These are phyloP conservation scores for Iris pallida DNA, from an alignment of 116 monocot species.

Conservation along the genomic window DNA sequence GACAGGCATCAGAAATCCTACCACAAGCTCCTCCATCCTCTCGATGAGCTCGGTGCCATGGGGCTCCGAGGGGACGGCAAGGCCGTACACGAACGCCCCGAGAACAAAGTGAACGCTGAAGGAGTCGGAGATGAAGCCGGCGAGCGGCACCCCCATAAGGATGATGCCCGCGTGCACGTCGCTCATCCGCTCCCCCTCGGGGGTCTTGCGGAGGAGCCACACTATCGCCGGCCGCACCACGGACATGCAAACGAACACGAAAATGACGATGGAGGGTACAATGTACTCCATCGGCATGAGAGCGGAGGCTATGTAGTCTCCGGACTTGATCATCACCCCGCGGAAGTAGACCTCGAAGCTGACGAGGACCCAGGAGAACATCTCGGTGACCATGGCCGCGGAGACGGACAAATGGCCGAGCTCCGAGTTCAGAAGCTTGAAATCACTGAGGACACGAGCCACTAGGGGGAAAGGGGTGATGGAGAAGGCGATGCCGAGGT, in stretches of 20 bases:
- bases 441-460: slow-evolving; percentile 33
- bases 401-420: slow-evolving; percentile 70
- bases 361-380: slow-evolving; percentile 2
- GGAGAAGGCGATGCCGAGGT: slow-evolving; percentile 13
- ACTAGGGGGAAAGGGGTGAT: slow-evolving; percentile 26
- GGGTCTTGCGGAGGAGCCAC: slow-evolving; percentile 29
- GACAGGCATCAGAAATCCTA: slow-evolving; percentile 28
- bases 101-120: slow-evolving; percentile 41
- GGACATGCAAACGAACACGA: slow-evolving; percentile 16
- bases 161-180: slow-evolving; percentile 28
- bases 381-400: slow-evolving; percentile 25
- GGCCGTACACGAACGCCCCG: slow-evolving; percentile 41
- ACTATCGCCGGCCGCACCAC: slow-evolving; percentile 24
- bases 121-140: slow-evolving; percentile 22
- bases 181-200: slow-evolving; percentile 36
- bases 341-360: background rate
- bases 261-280: slow-evolving; percentile 13
- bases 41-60: slow-evolving; percentile 29
- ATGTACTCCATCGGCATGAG: too few relatives aligned
- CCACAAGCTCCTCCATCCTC: slow-evolving; percentile 35
- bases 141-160: slow-evolving; percentile 29
- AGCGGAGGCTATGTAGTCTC: too few relatives aligned
- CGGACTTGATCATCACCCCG: too few relatives aligned
- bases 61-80: slow-evolving; percentile 33
- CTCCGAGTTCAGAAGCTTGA: slow-evolving; percentile 60